Percentiles rank a stretch among this genome's conserved stretches.
These are phyloP conservation scores for Thielaviopsis punctulata DNA, from an alignment of 2,329 filamentous ascomycete genomes.

Conservation along the genomic window DNA sequence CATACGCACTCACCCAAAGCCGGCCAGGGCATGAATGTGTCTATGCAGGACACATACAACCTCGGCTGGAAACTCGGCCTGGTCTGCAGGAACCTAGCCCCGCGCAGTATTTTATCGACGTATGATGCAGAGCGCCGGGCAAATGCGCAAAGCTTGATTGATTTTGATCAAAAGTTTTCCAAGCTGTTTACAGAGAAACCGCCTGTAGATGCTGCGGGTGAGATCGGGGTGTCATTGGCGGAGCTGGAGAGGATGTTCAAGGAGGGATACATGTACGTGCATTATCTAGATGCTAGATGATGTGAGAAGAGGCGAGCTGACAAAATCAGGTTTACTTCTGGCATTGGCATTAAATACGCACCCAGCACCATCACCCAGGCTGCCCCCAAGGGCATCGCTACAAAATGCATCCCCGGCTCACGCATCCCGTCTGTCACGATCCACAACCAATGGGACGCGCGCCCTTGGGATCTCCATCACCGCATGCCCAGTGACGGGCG, in stretches of 20 bases:
- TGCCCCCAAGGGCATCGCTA: slow-evolving; percentile 18
- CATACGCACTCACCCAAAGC: slow-evolving; percentile 33
- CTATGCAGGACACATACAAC: slow-evolving; percentile 43
- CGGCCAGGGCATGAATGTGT: slow-evolving; percentile 50
- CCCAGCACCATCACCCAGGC: slow-evolving; percentile 9
- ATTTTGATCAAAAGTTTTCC: slow-evolving; percentile 31
- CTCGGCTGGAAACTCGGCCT: slow-evolving; percentile 33
- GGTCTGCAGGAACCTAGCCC: slow-evolving; percentile 22
- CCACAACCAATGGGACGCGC: slow-evolving; percentile 36
- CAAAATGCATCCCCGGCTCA: slow-evolving; percentile 28
- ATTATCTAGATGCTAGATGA: not conserved
- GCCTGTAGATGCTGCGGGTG: slow-evolving; percentile 42
- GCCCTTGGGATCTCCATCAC: slow-evolving; percentile 42
- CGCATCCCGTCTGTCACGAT: slow-evolving; percentile 42
- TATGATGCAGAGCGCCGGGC: slow-evolving; percentile 35
- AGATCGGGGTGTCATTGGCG: slow-evolving; percentile 42
- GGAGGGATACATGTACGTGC: slow-evolving; percentile 30
- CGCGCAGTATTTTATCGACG: slow-evolving; percentile 26
- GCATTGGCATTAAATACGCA: slow-evolving; percentile 20
- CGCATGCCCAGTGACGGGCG: slow-evolving; percentile 37
- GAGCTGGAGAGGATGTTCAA: slow-evolving; percentile 44
- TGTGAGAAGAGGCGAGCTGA: not conserved
- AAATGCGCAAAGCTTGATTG: slow-evolving; percentile 26
- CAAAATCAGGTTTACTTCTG: slow-evolving; percentile 1
- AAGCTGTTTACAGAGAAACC: slow-evolving; percentile 34